phyloP scores from a whole-genome alignment of 2,329 filamentous ascomycete genomes.

The Xylaria sp. region DNA sequence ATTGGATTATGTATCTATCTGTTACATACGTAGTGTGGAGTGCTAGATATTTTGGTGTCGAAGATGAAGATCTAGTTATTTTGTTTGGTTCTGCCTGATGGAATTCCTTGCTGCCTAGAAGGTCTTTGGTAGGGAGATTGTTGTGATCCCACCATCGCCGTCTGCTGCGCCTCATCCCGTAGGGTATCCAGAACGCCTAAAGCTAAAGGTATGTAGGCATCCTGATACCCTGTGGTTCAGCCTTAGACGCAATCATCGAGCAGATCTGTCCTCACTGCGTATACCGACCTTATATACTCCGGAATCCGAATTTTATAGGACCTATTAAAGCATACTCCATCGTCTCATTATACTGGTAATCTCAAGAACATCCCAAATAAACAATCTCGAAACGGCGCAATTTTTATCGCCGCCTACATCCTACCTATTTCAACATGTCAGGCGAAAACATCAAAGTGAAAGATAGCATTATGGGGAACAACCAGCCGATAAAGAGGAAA shows the following conservation, averaged over 20 bases:
- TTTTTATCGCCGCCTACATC: neutral
- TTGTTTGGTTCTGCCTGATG: neutral
- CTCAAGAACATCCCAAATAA: neutral
- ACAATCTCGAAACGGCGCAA: neutral
- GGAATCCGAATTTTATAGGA: neutral
- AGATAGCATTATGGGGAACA: constrained; percentile 1
- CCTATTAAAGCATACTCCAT: neutral
- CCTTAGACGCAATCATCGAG: neutral
- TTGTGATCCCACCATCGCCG: neutral
- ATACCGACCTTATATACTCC: neutral
- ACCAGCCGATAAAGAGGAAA: constrained; percentile 1
- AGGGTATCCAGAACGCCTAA: neutral
- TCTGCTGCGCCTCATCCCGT: neutral
- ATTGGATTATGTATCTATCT: neutral
- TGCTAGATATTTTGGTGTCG: neutral
- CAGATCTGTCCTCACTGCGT: neutral
- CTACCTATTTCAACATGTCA: constrained; percentile 16
- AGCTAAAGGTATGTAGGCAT: neutral
- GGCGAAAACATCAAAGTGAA: constrained; percentile 13
- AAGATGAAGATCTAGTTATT: neutral
- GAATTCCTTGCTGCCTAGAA: neutral
- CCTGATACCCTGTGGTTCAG: neutral
- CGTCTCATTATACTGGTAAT: neutral
- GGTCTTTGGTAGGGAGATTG: neutral
- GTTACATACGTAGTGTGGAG: neutral